Evolutionary conservation across 352 stramenopile species (phyloP).

Genomic region (Pilasporangium apinafurcum): DNA sequence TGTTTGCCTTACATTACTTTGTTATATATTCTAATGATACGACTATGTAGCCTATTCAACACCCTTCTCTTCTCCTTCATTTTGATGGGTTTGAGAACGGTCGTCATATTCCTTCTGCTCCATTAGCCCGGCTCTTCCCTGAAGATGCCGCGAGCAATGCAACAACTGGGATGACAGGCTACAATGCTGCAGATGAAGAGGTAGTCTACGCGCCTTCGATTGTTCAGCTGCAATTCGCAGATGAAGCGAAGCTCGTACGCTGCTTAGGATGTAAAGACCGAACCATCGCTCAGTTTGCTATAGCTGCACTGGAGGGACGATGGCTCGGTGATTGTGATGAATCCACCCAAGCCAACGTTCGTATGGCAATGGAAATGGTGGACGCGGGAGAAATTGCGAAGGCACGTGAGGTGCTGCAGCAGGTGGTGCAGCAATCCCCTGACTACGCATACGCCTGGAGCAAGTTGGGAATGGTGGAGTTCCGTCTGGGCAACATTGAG

Average conservation of each 20-base stretch:
- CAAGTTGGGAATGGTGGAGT: slow-evolving; percentile 66
- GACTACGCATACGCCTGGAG: slow-evolving; percentile 67
- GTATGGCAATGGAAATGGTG: slow-evolving; percentile 31
- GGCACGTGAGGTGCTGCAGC: slow-evolving; percentile 37
- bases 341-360: slow-evolving; percentile 28
- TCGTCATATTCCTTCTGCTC: slow-evolving; percentile 49
- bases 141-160: slow-evolving; percentile 25
- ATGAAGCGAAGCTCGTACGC: slow-evolving; percentile 54
- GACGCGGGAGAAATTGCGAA: slow-evolving; percentile 25
- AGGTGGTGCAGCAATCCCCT: slow-evolving; percentile 37
- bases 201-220: slow-evolving; percentile 43
- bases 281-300: slow-evolving; percentile 65
- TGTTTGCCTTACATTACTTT: neutral
- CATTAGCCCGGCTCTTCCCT: slow-evolving; percentile 56
- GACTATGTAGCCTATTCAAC: slow-evolving; percentile 35
- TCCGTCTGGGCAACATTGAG: slow-evolving; percentile 47
- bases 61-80: slow-evolving; percentile 62
- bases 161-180: too few species aligned
- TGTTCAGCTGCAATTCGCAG: slow-evolving; percentile 56
- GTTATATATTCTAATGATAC: neutral
- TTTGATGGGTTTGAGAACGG: slow-evolving; percentile 70
- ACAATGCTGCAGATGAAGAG: neutral
- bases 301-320: slow-evolving; percentile 60
- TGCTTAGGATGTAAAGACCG: slow-evolving; percentile 66
- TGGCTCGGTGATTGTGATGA: slow-evolving; percentile 59